Conservation (phyloP, 164 flowering plant genomes). For the Hamamelis virginiana region DNA sequence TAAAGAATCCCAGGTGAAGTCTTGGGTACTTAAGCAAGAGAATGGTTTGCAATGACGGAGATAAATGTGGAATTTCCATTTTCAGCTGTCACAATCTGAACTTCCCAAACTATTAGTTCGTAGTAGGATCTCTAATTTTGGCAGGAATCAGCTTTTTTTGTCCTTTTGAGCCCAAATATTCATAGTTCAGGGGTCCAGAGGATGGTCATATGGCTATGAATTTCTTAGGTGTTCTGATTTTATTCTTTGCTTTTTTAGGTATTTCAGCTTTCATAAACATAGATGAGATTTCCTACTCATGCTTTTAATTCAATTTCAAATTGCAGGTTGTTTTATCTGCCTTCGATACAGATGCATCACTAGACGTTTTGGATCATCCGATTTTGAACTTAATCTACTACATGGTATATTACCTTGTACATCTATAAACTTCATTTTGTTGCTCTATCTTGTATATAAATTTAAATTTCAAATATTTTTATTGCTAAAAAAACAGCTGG, state of each 20-base stretch:
- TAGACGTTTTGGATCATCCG: slow-evolving; percentile 88
- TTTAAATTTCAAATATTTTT: not conserved
- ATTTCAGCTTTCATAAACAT: slow-evolving; percentile 5
- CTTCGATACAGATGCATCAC: slow-evolving; percentile 73
- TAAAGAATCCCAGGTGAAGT: too few species aligned
- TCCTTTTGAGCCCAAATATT: too few species aligned
- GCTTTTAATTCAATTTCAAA: not conserved
- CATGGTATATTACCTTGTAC: slow-evolving; percentile 44
- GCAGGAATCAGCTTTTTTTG: not conserved
- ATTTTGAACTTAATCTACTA: slow-evolving; percentile 76
- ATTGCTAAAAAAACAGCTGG: slow-evolving; percentile 45
- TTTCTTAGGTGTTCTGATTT: not conserved
- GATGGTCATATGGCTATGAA: not conserved
- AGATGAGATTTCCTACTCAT: not conserved
- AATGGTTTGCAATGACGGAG: too few species aligned
- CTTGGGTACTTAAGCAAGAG: too few species aligned
- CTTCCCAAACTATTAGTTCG: not conserved
- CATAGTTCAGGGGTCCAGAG: not conserved
- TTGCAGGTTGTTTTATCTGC: slow-evolving; percentile 80
- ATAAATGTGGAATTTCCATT: not conserved
- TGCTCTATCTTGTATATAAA: not conserved
- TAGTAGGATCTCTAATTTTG: not conserved
- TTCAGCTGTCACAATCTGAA: not conserved
- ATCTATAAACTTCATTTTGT: not conserved
- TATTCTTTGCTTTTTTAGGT: not conserved